phyloP scores from a whole-genome alignment of 768 basidiomycete species.

The Dendrothele bispora region DNA sequence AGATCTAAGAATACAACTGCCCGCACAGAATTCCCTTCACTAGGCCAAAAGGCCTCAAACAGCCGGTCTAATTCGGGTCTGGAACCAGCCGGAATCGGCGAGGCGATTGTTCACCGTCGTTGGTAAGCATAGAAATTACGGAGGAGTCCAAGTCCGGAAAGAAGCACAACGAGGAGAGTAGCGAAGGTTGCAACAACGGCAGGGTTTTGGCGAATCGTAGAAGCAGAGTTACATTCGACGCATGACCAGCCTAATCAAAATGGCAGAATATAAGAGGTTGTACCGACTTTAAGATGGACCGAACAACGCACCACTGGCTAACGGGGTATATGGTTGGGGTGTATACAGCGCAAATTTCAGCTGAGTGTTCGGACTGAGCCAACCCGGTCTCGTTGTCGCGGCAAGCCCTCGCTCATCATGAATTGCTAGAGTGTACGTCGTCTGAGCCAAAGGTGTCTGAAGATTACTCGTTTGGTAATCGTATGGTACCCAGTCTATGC shows the following conservation, averaged over 20 bases:
- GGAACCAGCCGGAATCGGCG: too few relatives aligned
- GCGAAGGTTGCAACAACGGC: constrained; percentile 54
- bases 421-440: constrained; percentile 76
- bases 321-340: constrained; percentile 67
- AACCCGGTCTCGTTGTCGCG: constrained; percentile 58
- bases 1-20: too few relatives aligned
- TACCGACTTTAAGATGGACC: not conserved
- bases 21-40: too few relatives aligned
- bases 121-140: constrained; percentile 26
- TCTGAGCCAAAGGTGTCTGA: constrained; percentile 69
- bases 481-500: constrained; percentile 79
- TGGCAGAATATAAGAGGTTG: not conserved
- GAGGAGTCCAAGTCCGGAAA: constrained; percentile 64
- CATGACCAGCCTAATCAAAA: constrained; percentile 18
- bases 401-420: constrained; percentile 79
- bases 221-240: constrained; percentile 23
- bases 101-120: too few relatives aligned
- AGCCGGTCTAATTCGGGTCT: too few relatives aligned
- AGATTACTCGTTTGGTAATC: constrained; percentile 64
- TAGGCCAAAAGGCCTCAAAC: too few relatives aligned
- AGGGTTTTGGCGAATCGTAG: constrained; percentile 49
- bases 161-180: constrained; percentile 60
- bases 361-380: constrained; percentile 65
- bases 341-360: constrained; percentile 85
- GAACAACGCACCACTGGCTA: constrained; percentile 48